A percentile compares a stretch with the other conserved stretches of the same genome.
Evolutionary conservation across 306 rosid species (phyloP).

Genomic region (Argentina anserina): DNA sequence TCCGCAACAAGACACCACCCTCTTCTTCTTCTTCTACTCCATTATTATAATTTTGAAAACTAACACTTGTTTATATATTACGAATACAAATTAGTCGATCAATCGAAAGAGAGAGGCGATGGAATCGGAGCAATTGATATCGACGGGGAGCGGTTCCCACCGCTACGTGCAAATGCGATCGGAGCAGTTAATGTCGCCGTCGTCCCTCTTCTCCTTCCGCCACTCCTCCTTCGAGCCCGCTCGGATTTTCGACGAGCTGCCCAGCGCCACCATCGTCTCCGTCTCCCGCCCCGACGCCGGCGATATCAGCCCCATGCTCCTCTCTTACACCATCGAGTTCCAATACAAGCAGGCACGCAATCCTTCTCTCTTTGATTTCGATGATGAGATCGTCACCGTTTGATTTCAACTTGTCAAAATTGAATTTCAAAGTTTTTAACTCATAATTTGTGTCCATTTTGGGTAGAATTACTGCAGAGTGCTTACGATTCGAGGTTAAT

Average conservation of each 20-base stretch:
- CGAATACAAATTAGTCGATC: background rate
- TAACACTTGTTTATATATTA: background rate
- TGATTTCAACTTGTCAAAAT: background rate
- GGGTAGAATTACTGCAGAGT: background rate
- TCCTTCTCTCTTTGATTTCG: too few species aligned
- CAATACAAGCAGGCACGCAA: conserved; percentile 72
- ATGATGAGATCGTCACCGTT: too few species aligned
- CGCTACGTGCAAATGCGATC: conserved; percentile 71
- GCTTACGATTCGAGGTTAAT: background rate
- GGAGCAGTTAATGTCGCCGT: conserved; percentile 41
- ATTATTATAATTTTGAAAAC: background rate
- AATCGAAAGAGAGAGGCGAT: conserved; percentile 24
- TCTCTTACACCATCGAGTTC: conserved; percentile 78
- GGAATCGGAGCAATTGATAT: conserved; percentile 71
- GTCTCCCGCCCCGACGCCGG: conserved; percentile 94
- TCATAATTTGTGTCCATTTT: background rate
- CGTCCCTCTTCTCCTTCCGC: conserved; percentile 44
- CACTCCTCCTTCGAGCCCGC: conserved; percentile 34
- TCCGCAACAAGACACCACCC: background rate
- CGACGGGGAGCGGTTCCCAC: conserved; percentile 43
- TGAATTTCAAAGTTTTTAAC: background rate
- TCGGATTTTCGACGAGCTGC: conserved; percentile 87
- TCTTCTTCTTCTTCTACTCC: background rate
- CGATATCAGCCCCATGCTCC: conserved; percentile 91
- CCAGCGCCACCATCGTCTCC: conserved; percentile 66